Evolutionary conservation across 495 filamentous ascomycete species (phyloP).

Genomic region (Penicillium fimorum): DNA sequence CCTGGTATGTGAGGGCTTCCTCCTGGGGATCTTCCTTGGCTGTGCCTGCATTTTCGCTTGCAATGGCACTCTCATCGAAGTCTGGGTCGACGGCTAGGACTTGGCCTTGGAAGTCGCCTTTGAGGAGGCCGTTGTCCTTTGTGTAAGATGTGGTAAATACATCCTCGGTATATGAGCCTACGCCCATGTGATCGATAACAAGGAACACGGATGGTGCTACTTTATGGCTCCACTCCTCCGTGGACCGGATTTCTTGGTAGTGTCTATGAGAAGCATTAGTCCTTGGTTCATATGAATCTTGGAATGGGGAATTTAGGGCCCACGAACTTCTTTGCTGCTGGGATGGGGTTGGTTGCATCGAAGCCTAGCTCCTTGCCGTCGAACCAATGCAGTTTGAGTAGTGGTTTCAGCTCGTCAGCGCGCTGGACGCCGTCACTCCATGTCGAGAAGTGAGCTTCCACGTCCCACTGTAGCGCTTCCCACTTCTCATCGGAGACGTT

Average conservation of each 20-base stretch:
- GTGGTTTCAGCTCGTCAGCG: conserved; percentile 11
- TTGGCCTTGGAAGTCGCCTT: conserved; percentile 5
- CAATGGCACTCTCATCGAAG: conserved; percentile 3
- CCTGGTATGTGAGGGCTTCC: conserved; percentile 7
- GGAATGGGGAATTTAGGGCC: background rate
- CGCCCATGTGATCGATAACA: conserved; percentile 13
- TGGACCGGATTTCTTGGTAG: conserved; percentile 7
- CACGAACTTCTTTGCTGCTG: background rate
- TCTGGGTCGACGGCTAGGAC: conserved; percentile 15
- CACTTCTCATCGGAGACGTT: conserved; percentile 15
- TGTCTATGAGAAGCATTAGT: conserved; percentile 11
- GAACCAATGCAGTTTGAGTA: conserved; percentile 23
- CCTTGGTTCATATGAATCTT: background rate
- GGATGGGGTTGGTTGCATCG: background rate
- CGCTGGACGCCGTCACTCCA: conserved; percentile 15
- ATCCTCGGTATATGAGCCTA: conserved; percentile 3
- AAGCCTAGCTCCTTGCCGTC: conserved; percentile 17
- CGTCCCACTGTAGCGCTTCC: conserved; percentile 1
- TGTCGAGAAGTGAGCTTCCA: conserved; percentile 16
- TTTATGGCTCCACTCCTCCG: background rate
- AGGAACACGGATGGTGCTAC: conserved; percentile 10
- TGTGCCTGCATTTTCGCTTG: background rate
- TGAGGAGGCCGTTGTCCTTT: conserved; percentile 1
- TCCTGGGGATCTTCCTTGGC: conserved; percentile 3
- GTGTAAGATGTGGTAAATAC: conserved; percentile 3